phyloP scores from a whole-genome alignment of 2,329 filamentous ascomycete genomes.

The Grosmannia serpens region DNA sequence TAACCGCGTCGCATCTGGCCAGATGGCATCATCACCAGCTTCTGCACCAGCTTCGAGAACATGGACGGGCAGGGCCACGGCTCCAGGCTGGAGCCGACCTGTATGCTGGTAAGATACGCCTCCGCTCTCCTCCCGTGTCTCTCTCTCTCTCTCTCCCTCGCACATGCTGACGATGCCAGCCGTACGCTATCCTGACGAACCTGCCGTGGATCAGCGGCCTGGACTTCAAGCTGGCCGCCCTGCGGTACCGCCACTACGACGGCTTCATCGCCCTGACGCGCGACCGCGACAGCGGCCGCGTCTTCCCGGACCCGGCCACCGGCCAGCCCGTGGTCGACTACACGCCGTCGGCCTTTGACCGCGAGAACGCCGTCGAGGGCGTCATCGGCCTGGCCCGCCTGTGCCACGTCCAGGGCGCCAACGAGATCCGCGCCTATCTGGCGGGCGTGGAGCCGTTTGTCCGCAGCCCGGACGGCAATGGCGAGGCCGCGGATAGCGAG shows the following conservation, averaged over 20 bases:
- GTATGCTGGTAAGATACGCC: conserved; percentile 60
- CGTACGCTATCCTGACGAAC: conserved; percentile 49
- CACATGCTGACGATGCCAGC: conserved; percentile 29
- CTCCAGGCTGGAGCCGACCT: conserved; percentile 64
- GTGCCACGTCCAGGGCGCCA: conserved; percentile 64
- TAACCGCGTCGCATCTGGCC: background rate
- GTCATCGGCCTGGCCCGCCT: conserved; percentile 63
- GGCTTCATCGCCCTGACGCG: conserved; percentile 64
- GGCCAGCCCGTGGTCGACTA: conserved; percentile 60
- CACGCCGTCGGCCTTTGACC: conserved; percentile 58
- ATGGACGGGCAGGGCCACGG: conserved; percentile 73
- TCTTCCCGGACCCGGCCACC: conserved; percentile 59
- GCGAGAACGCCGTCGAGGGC: conserved; percentile 59
- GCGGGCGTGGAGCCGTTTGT: conserved; percentile 53
- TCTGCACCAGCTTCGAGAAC: conserved; percentile 69
- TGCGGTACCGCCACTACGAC: conserved; percentile 57
- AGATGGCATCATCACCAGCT: conserved; percentile 69
- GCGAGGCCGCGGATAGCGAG: conserved; percentile 40
- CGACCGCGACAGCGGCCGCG: conserved; percentile 63
- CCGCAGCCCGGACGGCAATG: conserved; percentile 13
- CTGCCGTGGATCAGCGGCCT: conserved; percentile 58
- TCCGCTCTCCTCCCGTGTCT: too few relatives aligned
- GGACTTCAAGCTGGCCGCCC: conserved; percentile 59
- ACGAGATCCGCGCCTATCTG: conserved; percentile 61
- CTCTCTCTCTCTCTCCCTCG: background rate